A percentile compares a stretch with the other conserved stretches of the same genome.
Evolutionary conservation across 2,329 filamentous ascomycete species (phyloP).

Genomic region (Fusarium citri): DNA sequence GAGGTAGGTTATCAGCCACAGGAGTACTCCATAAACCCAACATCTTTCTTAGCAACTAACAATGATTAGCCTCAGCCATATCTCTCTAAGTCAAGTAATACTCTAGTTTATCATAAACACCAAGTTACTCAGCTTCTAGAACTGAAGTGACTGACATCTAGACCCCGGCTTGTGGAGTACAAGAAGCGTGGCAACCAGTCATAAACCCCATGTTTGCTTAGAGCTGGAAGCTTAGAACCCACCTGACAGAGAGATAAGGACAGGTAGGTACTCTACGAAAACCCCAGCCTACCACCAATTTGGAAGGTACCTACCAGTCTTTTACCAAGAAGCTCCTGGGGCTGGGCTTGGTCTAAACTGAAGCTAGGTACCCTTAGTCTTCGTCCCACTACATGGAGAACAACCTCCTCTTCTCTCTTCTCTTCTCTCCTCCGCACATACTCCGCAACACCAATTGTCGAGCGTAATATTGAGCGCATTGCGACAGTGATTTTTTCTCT

Average conservation of each 20-base stretch:
- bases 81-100: not conserved
- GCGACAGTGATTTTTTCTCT: slow-evolving; percentile 12
- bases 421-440: slow-evolving; percentile 20
- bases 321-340: not conserved
- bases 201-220: slow-evolving; percentile 31
- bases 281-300: slow-evolving; percentile 42
- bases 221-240: slow-evolving; percentile 1
- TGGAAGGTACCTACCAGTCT: slow-evolving; percentile 40
- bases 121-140: slow-evolving; percentile 24
- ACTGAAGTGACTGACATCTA: slow-evolving; percentile 21
- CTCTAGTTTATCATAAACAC: not conserved
- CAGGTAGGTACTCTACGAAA: slow-evolving; percentile 24
- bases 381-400: slow-evolving; percentile 11
- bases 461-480: slow-evolving; percentile 15
- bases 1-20: not conserved
- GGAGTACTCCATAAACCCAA: not conserved
- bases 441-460: slow-evolving; percentile 5
- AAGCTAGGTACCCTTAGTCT: slow-evolving; percentile 21
- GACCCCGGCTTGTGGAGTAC: slow-evolving; percentile 26
- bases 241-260: slow-evolving; percentile 16
- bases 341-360: not conserved
- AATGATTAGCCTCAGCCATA: not conserved
- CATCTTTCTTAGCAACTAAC: not conserved
- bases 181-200: slow-evolving; percentile 31
- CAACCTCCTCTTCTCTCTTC: slow-evolving; percentile 26